Percentiles rank a stretch among this genome's conserved stretches.
Conservation (phyloP, 306 rosid species). For the Elaeagnus macrophylla region DNA sequence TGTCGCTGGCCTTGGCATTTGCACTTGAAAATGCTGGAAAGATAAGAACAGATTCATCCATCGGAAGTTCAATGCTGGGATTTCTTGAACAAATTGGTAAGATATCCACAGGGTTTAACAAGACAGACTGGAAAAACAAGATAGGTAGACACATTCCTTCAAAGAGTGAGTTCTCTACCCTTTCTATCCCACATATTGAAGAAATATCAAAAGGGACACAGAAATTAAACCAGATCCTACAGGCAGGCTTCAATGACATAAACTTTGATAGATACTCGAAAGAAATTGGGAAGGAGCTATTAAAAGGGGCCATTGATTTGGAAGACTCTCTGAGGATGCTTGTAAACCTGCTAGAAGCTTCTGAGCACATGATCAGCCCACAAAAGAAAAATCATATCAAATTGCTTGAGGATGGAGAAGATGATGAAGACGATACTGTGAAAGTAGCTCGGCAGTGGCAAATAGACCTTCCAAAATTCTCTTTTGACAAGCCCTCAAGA, state of each 20-base stretch:
- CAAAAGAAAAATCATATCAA: conserved; percentile 55
- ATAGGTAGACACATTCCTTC: conserved; percentile 34
- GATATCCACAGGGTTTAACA: conserved; percentile 33
- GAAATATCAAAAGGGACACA: conserved; percentile 84
- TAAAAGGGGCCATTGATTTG: conserved; percentile 84
- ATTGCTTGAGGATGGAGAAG: conserved; percentile 58
- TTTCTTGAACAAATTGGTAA: conserved; percentile 59
- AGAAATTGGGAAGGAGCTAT: conserved; percentile 67
- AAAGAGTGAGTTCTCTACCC: conserved; percentile 34
- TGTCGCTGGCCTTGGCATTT: conserved; percentile 62
- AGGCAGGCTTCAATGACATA: conserved; percentile 51
- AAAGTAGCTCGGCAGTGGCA: conserved; percentile 34
- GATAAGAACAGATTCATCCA: conserved; percentile 39
- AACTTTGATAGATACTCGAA: conserved; percentile 51
- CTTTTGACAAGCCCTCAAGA: conserved; percentile 42
- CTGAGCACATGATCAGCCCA: conserved; percentile 40
- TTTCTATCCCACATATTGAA: conserved; percentile 48
- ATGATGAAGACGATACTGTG: conserved; percentile 22
- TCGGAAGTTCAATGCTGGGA: conserved; percentile 43
- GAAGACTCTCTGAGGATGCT: conserved; percentile 79
- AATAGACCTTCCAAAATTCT: conserved; percentile 47
- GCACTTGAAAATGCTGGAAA: conserved; percentile 73
- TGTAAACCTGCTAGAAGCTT: conserved; percentile 58
- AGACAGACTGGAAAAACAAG: conserved; percentile 32
- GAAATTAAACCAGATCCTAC: conserved; percentile 69